phyloP scores from a whole-genome alignment of 2,329 filamentous ascomycete genomes.

The Xylariaceae sp. region DNA sequence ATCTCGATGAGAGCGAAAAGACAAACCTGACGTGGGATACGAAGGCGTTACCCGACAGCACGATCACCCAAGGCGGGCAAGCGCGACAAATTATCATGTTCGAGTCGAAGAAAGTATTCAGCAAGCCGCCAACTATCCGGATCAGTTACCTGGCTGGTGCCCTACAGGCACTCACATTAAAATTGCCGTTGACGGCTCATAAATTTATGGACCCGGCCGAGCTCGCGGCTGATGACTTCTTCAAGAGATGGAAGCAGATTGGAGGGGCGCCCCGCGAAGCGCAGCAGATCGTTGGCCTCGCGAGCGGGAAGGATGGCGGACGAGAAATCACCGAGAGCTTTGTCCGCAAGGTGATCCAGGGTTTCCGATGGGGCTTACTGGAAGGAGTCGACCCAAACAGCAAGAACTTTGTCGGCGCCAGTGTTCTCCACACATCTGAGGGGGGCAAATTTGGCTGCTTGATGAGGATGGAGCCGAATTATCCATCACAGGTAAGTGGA shows the following conservation, averaged over 20 bases:
- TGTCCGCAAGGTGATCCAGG: constrained; percentile 65
- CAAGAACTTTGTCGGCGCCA: constrained; percentile 89
- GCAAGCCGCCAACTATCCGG: constrained; percentile 79
- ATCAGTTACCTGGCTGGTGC: constrained; percentile 93
- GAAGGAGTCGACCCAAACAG: constrained; percentile 82
- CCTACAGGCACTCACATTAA: constrained; percentile 83
- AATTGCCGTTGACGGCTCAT: constrained; percentile 80
- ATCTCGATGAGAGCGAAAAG: constrained; percentile 64
- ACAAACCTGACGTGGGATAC: constrained; percentile 71
- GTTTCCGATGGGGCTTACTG: constrained; percentile 84
- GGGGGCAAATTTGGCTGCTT: constrained; percentile 92
- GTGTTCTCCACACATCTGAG: constrained; percentile 73
- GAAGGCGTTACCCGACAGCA: constrained; percentile 81
- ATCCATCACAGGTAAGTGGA: constrained; percentile 70
- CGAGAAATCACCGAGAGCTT: constrained; percentile 63
- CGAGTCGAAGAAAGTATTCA: constrained; percentile 74
- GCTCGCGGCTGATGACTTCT: constrained; percentile 85
- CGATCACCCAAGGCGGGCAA: constrained; percentile 65
- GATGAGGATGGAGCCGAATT: constrained; percentile 90
- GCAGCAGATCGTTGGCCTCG: constrained; percentile 74
- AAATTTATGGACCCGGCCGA: constrained; percentile 96
- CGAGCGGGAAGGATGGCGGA: constrained; percentile 43
- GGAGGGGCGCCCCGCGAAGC: constrained; percentile 80
- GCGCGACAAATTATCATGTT: constrained; percentile 94
- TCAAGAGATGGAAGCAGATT: constrained; percentile 99